Base-by-base conservation (phyloP, 2,329 filamentous ascomycete species). In the Lizonia empirigonia region DNA sequence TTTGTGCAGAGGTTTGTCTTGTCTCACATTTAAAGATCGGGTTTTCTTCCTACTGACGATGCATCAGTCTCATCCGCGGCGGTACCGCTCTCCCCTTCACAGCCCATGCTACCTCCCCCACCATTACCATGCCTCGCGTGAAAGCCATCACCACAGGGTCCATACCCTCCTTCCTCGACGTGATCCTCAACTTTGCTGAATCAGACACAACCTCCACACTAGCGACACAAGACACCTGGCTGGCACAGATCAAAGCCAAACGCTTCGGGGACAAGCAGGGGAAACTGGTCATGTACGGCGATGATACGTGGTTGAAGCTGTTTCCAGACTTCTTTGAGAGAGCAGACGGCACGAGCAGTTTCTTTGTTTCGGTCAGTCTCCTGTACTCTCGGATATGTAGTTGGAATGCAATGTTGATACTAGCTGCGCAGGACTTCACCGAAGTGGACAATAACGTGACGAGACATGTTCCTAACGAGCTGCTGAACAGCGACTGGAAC, bases 391-490 rank as follows among this genome's bases (percentile, higher is more conserved):
- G 57, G 66, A 64, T 70, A 73, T 49, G 55, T 72, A 69, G 60
- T 42, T 57, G 63, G 53, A 71, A 64, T 64, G 61, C 27, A 64
- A 58, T 55, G 56, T 68, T 67, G 65, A 68, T 67, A 50, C 30
- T 50, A 26, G 37, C 23, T 35, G 47, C 64, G 57, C 54, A 95
- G 91, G 94, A 99, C 73, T 99, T 97, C 68, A 95, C 90, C 40
- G 92, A 99, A 78, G 95, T 99, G 59, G 94, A 99, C 76, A 88
- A 91, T 70, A 99, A 99, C 72, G 94, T 99, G 63, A 99, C 94
- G 2, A 85, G 94, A 56, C 91, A 99, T 77, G 80, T 99, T 44
- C 82, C 88, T 5, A 77, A 78, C 27, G 93, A 97, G 75, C 79
- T 99, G 53, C 74, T 78, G 49, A 86, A 84, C 32, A 76, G 84